phyloP scores from a whole-genome alignment of 2,329 filamentous ascomycete species.

The Fusarium nelsonii region DNA sequence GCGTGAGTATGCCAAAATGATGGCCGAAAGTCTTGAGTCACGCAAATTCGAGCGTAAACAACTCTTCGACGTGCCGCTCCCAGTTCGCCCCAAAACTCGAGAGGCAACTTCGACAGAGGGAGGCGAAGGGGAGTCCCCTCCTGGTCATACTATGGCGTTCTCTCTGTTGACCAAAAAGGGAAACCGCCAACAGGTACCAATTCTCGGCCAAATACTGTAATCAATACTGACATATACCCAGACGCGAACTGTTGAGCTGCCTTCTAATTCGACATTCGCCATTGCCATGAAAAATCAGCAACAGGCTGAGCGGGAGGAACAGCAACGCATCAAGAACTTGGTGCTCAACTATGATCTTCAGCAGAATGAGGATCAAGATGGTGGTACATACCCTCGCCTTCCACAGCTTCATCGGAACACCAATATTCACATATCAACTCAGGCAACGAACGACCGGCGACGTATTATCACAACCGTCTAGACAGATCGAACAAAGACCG shows the following conservation, averaged over 20 bases:
- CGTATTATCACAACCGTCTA: slow-evolving; percentile 66
- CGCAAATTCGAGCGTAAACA: slow-evolving; percentile 96
- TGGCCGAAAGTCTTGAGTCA: slow-evolving; percentile 96
- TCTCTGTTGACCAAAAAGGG: slow-evolving; percentile 95
- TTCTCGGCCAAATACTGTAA: not conserved
- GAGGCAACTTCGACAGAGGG: slow-evolving; percentile 60
- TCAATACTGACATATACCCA: slow-evolving; percentile 53
- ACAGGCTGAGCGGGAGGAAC: slow-evolving; percentile 93
- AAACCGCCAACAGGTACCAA: slow-evolving; percentile 86
- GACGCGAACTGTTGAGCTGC: slow-evolving; percentile 91
- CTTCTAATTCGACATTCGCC: slow-evolving; percentile 92
- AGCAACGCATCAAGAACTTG: slow-evolving; percentile 97
- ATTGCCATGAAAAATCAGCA: slow-evolving; percentile 97
- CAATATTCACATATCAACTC: slow-evolving; percentile 64
- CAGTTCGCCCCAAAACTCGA: slow-evolving; percentile 79
- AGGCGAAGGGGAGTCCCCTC: slow-evolving; percentile 37
- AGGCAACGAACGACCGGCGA: slow-evolving; percentile 63
- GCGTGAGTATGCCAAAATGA: slow-evolving; percentile 97
- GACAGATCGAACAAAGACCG: slow-evolving; percentile 72
- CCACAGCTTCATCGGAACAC: slow-evolving; percentile 36
- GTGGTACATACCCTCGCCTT: slow-evolving; percentile 61
- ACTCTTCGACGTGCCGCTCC: slow-evolving; percentile 96
- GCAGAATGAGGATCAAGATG: slow-evolving; percentile 82
- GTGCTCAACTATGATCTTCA: slow-evolving; percentile 96
- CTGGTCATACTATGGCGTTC: slow-evolving; percentile 85